These are phyloP conservation scores for Colletotrichum sp. DNA, from an alignment of 2,329 filamentous ascomycete genomes.

Conservation along the genomic window DNA sequence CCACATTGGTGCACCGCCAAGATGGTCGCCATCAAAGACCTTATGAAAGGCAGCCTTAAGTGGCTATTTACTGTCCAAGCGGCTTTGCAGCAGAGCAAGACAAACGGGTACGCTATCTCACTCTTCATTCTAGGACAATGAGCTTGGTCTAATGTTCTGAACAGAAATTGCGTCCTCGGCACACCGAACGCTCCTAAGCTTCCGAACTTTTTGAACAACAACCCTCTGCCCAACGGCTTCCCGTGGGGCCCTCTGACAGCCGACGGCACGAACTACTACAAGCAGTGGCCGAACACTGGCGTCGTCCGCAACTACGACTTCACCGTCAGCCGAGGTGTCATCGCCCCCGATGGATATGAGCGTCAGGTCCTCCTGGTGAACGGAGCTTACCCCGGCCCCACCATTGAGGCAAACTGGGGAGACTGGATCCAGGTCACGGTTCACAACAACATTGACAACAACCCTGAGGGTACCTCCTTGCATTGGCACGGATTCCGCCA, in stretches of 20 bases:
- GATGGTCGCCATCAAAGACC: constrained; percentile 27
- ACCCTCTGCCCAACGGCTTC: constrained; percentile 51
- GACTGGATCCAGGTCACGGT: constrained; percentile 69
- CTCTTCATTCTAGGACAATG: not conserved
- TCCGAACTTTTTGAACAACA: constrained; percentile 50
- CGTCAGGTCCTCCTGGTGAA: constrained; percentile 64
- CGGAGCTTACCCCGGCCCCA: constrained; percentile 69
- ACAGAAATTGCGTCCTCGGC: constrained; percentile 44
- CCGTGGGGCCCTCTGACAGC: constrained; percentile 56
- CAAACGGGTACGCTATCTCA: constrained; percentile 38
- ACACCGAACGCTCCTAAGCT: constrained; percentile 41
- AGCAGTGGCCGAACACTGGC: constrained; percentile 53
- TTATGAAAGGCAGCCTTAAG: constrained; percentile 14
- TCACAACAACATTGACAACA: constrained; percentile 66
- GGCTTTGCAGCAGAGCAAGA: constrained; percentile 34
- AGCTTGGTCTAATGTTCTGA: not conserved
- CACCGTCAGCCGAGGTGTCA: constrained; percentile 51
- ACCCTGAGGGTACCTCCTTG: constrained; percentile 50
- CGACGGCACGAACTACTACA: constrained; percentile 53
- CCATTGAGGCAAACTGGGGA: constrained; percentile 68
- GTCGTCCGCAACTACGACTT: constrained; percentile 61
- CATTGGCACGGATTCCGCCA: constrained; percentile 62
- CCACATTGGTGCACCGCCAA: constrained; percentile 8
- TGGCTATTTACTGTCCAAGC: constrained; percentile 23
- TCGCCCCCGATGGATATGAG: constrained; percentile 62